Evolutionary conservation across 73 alveolate species (phyloP), one percentile per base, ranked within the genome.

Genomic region (Urostyla sp.): DNA sequence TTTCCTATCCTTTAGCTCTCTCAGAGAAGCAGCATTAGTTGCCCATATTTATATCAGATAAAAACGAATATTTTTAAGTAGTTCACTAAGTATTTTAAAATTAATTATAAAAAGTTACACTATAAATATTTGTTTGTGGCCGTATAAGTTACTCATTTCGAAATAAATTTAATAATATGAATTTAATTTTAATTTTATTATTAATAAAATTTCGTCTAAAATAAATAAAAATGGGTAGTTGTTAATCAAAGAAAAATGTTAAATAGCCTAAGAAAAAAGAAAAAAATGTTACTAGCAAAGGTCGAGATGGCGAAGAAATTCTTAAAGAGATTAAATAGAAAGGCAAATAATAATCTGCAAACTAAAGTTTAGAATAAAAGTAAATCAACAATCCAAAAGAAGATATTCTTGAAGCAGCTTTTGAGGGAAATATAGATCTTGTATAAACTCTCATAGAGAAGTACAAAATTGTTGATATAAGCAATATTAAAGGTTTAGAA

Each of bases 171-270:
- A n/a, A n/a, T n/a, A n/a, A n/a, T n/a, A n/a, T n/a, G n/a, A 40
- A 40, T 11, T 40, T 40, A 11, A 40, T 40, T 40, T 15, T 40
- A 40, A 11, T 40, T 40, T 16, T 16, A 40, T 11, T 11, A 16
- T 16, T 50, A 11, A 16, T 16, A 50, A 50, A 50, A 10, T 50
- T 11, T 11, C 20, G 13, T n/a, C 7, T 50, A 11, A 50, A 50
- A 8, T 11, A 50, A 50, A 50, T 50, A 50, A 55, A 18, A 20
- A 63, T 63, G 79, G 79, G 79, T 38, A 37, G 79, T 43, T 63
- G 79, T 63, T 63, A 63, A 63, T 63, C 79, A 6, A 63, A 63
- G 44, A 63, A 63, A 40, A 43, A 38, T 32, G 61, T 32, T 23
- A 63, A 43, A 63, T 43, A 46, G n/a, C 79, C 79, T 20, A 40